A percentile compares a stretch with the other conserved stretches of the same genome.
These are phyloP conservation scores for Plantago elongata DNA, from an alignment of 257 asterid genomes.

Conservation along the genomic window DNA sequence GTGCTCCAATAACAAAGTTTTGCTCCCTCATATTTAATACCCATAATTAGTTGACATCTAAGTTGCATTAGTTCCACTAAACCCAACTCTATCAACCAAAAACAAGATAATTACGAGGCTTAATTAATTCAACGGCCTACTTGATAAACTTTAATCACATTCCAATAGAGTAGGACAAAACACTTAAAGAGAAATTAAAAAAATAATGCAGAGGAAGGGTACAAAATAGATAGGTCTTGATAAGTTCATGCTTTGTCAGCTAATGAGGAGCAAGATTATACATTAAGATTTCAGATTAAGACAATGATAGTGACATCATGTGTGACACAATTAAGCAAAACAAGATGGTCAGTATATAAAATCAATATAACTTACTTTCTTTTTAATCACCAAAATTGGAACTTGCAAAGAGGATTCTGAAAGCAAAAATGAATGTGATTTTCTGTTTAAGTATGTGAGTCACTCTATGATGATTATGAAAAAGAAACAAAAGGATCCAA, in stretches of 20 bases:
- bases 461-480: slow-evolving; percentile 5
- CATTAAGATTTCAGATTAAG: slow-evolving; percentile 17
- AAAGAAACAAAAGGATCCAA: slow-evolving; percentile 5
- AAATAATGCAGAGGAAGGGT: slow-evolving; percentile 14
- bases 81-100: neutral
- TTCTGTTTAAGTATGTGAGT: slow-evolving; percentile 17
- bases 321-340: slow-evolving; percentile 18
- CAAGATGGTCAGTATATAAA: neutral
- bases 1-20: slow-evolving; percentile 17
- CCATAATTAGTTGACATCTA: slow-evolving; percentile 24
- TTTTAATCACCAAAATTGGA: neutral
- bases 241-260: slow-evolving; percentile 24
- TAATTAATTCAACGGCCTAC: slow-evolving; percentile 17
- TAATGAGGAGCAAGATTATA: slow-evolving; percentile 15
- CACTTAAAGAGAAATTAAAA: neutral
- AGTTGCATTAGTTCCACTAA: slow-evolving; percentile 24
- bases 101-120: slow-evolving; percentile 10
- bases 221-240: slow-evolving; percentile 23
- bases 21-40: slow-evolving; percentile 23
- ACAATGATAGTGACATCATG: slow-evolving; percentile 24
- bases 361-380: neutral
- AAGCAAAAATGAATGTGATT: neutral
- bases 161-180: slow-evolving; percentile 10
- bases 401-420: neutral
- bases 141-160: slow-evolving; percentile 4